Evolutionary conservation across 352 stramenopile genomes (phyloP), one percentile per base, ranked within the genome.

Genomic region (Pilasporangium apinafurcum): DNA sequence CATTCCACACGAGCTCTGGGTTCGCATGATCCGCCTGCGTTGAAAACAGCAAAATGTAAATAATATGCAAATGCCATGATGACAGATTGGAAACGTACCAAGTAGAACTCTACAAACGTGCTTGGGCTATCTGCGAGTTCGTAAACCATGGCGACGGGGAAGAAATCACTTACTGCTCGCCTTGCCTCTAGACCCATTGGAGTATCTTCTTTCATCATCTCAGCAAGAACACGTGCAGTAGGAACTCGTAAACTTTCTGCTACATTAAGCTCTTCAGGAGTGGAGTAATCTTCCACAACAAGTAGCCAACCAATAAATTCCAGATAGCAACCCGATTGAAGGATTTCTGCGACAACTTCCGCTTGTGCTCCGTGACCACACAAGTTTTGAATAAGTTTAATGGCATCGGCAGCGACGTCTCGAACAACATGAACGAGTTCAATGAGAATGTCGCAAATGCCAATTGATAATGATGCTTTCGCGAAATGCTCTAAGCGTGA

Each of bases 1-100:
- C 56, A 40, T 96, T 95, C 95, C 95, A 98, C 20, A 98, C 90
- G 8, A 98, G 70, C 53, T 98, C 95, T 0, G 95, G 95, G 18
- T 75, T 95, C 51, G 95, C 86, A 50, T 95, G 88, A 37, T 98
- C 85, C 30, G 50, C 57, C 70, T 98, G 65, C n/a, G n/a, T n/a
- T n/a, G n/a, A n/a, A n/a, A n/a, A n/a, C 31, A 88, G 69, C 9
- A 77, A 31, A n/a, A 3, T 2, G 17, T 14, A 14, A 49, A 37
- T 12, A 28, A 62, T 21, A 39, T 48, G 7, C 40, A 16, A 40
- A 44, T 17, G 27, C 48, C 36, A 17, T 25, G 13, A 21, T 14
- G 31, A 18, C 2, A 42, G 12, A 40, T 26, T n/a, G 4, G 21
- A 10, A 41, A 10, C 31, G 5, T 63, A 86, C 76, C 62, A 69